phyloP scores from a whole-genome alignment of 352 stramenopile species.

The Globisporangium heterothallicum region DNA sequence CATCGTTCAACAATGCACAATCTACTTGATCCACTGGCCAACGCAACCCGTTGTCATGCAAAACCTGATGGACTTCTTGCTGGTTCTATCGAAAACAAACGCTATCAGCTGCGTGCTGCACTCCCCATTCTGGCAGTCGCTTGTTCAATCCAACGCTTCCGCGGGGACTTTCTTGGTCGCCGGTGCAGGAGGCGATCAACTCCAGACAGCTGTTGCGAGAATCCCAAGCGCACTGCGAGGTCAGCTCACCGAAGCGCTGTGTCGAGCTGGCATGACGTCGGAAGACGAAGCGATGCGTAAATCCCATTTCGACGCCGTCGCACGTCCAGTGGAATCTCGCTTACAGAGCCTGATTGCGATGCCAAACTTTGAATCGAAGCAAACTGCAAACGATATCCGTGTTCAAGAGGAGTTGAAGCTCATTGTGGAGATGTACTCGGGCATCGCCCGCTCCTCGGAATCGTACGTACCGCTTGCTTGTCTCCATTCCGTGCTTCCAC shows the following conservation, averaged over 20 bases:
- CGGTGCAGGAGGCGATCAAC: conserved; percentile 16
- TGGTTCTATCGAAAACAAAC: conserved; percentile 60
- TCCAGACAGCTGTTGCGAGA: conserved; percentile 46
- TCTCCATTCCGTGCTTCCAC: not conserved
- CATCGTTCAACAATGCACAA: conserved; percentile 53
- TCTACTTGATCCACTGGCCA: conserved; percentile 78
- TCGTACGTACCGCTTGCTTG: conserved; percentile 42
- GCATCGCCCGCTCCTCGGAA: conserved; percentile 66
- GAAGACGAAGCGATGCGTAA: conserved; percentile 34
- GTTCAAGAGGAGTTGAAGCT: conserved; percentile 74
- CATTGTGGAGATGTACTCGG: conserved; percentile 73
- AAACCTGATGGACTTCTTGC: conserved; percentile 72
- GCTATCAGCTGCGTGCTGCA: conserved; percentile 53
- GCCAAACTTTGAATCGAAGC: conserved; percentile 53
- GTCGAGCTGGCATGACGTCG: conserved; percentile 61
- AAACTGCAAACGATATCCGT: conserved; percentile 54
- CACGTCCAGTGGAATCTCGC: conserved; percentile 36
- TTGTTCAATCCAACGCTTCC: conserved; percentile 67
- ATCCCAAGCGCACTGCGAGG: conserved; percentile 55
- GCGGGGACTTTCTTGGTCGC: conserved; percentile 49
- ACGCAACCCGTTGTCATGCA: conserved; percentile 81
- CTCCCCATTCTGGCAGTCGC: conserved; percentile 57
- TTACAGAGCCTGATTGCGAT: conserved; percentile 51
- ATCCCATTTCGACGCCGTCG: conserved; percentile 54
- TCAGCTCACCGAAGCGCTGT: conserved; percentile 64